phyloP scores from a whole-genome alignment of 2,329 filamentous ascomycete species.

The Cadophora luteo-olivacea region DNA sequence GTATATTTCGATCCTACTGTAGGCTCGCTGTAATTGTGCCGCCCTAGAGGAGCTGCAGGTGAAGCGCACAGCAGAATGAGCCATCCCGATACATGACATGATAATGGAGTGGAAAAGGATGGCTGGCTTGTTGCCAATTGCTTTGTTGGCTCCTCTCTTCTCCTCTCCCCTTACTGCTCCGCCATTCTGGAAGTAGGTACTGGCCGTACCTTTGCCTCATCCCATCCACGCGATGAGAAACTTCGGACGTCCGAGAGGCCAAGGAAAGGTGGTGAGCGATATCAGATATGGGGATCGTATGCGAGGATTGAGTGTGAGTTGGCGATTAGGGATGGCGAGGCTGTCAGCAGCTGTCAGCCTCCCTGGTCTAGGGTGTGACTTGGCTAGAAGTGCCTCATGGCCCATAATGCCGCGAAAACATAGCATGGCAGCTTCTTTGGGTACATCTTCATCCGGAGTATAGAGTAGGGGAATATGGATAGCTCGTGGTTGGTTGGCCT shows the following conservation, averaged over 20 bases:
- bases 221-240: not conserved
- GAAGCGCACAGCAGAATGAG: constrained; percentile 15
- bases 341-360: constrained; percentile 15
- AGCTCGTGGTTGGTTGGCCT: not conserved
- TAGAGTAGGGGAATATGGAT: not conserved
- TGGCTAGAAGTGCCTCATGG: not conserved
- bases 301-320: not conserved
- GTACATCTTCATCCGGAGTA: constrained; percentile 3
- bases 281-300: not conserved
- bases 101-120: constrained; percentile 5
- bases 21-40: not conserved
- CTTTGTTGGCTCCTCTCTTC: constrained; percentile 1
- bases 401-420: not conserved
- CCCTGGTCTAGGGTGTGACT: not conserved
- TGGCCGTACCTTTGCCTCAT: not conserved
- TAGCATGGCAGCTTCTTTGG: too few relatives aligned
- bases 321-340: not conserved
- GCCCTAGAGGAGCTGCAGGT: not conserved
- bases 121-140: constrained; percentile 1
- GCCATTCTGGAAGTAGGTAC: not conserved
- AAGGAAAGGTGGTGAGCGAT: not conserved
- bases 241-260: constrained; percentile 14
- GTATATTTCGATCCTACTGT: not conserved
- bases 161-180: not conserved
- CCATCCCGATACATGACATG: constrained; percentile 22